Conservation (phyloP, 2,329 filamentous ascomycete species). For the Epichloe uncinata region DNA sequence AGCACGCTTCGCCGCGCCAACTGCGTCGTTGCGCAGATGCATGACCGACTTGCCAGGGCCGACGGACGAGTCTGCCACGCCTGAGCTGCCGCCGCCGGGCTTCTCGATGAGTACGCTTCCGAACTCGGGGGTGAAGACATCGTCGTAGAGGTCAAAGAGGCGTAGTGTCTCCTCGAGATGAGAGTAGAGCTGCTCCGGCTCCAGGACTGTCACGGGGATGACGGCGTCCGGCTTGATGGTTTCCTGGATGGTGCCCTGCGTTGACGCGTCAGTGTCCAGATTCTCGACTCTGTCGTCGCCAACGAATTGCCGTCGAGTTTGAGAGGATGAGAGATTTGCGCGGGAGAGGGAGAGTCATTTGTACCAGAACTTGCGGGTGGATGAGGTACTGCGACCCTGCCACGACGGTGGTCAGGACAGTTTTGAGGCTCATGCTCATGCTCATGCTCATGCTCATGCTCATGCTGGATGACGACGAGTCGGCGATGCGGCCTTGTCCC, state of each 20-base stretch:
- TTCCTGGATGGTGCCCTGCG: constrained; percentile 26
- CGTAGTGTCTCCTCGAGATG: constrained; percentile 22
- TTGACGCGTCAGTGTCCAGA: neutral
- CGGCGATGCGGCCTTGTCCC: too few species aligned
- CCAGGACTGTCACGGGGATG: constrained; percentile 26
- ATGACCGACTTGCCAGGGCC: neutral
- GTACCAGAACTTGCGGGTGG: constrained; percentile 24
- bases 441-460: neutral
- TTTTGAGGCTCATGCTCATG: constrained; percentile 8
- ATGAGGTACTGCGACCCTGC: constrained; percentile 26
- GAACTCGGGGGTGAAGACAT: constrained; percentile 27
- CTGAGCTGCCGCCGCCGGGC: constrained; percentile 12
- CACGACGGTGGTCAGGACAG: constrained; percentile 23
- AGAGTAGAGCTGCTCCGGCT: constrained; percentile 23
- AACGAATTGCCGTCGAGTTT: neutral
- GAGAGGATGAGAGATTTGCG: neutral
- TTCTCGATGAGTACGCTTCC: constrained; percentile 26
- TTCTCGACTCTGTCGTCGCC: too few species aligned
- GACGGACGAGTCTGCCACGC: neutral
- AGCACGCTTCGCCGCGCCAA: constrained; percentile 6
- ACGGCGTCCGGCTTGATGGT: constrained; percentile 27
- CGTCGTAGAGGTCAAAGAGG: constrained; percentile 21
- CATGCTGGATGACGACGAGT: neutral
- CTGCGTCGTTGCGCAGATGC: constrained; percentile 11
- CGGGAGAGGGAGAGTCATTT: neutral